These are phyloP conservation scores for Halophytophthora polymorphica DNA, from an alignment of 352 stramenopile species.

Conservation along the genomic window DNA sequence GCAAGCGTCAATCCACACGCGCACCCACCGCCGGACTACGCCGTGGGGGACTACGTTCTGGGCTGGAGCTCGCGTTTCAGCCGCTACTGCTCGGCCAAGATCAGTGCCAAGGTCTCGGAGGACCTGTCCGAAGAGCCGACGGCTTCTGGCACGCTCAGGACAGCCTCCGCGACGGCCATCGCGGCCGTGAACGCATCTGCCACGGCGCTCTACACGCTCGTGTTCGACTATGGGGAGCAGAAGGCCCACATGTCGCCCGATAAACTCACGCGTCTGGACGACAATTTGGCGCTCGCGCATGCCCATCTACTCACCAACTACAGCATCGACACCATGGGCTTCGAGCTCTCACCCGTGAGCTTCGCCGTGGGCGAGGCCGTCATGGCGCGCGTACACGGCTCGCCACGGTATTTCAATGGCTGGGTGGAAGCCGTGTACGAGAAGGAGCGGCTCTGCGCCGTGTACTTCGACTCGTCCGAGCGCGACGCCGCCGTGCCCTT, in stretches of 20 bases:
- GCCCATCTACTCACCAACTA: conserved; percentile 73
- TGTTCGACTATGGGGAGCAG: conserved; percentile 73
- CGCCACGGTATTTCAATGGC: conserved; percentile 55
- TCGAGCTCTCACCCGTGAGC: conserved; percentile 51
- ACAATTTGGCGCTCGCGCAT: conserved; percentile 46
- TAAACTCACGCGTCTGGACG: conserved; percentile 52
- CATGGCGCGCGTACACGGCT: conserved; percentile 56
- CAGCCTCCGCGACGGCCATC: conserved; percentile 4
- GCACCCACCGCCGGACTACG: conserved; percentile 15
- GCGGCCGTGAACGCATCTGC: conserved; percentile 5
- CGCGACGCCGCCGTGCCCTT: conserved; percentile 59
- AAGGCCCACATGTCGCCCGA: conserved; percentile 46
- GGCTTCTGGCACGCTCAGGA: background rate
- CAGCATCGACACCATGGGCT: conserved; percentile 73
- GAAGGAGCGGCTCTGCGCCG: conserved; percentile 54
- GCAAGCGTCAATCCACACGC: conserved; percentile 8
- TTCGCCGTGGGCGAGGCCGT: conserved; percentile 60
- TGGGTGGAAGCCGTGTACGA: conserved; percentile 53
- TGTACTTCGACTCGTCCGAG: conserved; percentile 72
- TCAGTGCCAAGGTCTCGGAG: conserved; percentile 24
- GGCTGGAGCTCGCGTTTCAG: conserved; percentile 75
- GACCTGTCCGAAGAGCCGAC: conserved; percentile 16
- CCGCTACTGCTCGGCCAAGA: conserved; percentile 61
- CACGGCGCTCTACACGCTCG: conserved; percentile 39
- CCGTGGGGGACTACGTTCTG: conserved; percentile 51